Evolutionary conservation across 352 stramenopile species (phyloP).

Genomic region (Globisporangium lucens): DNA sequence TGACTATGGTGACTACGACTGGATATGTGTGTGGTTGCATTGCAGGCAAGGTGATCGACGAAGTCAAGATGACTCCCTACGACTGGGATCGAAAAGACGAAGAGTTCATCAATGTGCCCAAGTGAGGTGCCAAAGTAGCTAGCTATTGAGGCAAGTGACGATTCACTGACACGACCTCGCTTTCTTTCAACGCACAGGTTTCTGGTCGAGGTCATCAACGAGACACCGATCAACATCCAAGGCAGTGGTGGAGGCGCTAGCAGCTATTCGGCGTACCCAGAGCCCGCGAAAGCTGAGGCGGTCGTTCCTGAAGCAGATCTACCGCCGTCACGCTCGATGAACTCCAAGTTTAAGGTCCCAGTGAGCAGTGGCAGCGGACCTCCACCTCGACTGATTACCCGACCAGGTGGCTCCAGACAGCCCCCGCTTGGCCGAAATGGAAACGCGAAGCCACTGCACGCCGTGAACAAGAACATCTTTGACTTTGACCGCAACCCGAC

Average conservation of each 20-base stretch:
- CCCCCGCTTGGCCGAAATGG: not conserved
- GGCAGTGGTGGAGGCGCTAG: conserved; percentile 8
- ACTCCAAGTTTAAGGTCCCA: conserved; percentile 34
- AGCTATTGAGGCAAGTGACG: too few relatives aligned
- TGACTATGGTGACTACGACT: not conserved
- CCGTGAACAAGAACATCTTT: conserved; percentile 21
- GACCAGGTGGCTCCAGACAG: conserved; percentile 20
- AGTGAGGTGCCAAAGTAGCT: conserved; percentile 24
- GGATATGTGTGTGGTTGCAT: not conserved
- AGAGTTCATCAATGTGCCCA: conserved; percentile 49
- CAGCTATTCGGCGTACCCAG: not conserved
- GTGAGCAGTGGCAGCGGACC: conserved; percentile 14
- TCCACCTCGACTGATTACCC: not conserved
- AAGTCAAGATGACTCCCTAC: conserved; percentile 41
- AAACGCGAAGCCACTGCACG: conserved; percentile 3
- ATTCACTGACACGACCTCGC: not conserved
- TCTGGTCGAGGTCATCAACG: conserved; percentile 68
- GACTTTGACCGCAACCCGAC: conserved; percentile 59
- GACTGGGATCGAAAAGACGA: conserved; percentile 68
- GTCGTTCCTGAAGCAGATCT: not conserved
- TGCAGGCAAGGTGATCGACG: conserved; percentile 50
- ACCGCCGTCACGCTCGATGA: conserved; percentile 10
- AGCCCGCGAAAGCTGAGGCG: not conserved
- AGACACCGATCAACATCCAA: conserved; percentile 34
- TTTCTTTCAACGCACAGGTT: conserved; percentile 32